These are phyloP conservation scores for Arachnomyces sp. DNA, from an alignment of 2,329 filamentous ascomycete genomes.

Conservation along the genomic window DNA sequence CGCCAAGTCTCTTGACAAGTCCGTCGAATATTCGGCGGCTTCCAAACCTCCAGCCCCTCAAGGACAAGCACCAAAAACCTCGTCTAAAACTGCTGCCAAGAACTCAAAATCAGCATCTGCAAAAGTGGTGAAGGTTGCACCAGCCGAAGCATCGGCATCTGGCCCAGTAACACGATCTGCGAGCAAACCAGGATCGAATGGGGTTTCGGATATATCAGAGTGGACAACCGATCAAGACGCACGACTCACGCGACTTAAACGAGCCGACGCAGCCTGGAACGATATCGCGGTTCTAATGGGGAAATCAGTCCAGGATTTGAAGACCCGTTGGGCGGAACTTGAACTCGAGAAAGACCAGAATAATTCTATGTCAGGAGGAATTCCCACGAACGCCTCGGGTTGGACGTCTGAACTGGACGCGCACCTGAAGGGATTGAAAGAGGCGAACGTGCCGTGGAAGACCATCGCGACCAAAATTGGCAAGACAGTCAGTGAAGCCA, in stretches of 20 bases:
- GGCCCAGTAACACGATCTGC: too few species aligned
- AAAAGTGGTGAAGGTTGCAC: background rate
- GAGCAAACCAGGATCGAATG: background rate
- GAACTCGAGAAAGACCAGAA: slow-evolving; percentile 1
- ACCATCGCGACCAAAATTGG: background rate
- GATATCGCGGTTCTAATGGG: slow-evolving; percentile 17
- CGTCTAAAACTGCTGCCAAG: too few species aligned
- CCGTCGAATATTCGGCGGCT: too few species aligned
- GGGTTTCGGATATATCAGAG: background rate
- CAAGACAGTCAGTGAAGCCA: background rate
- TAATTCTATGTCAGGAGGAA: background rate
- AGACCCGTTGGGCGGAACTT: slow-evolving; percentile 15
- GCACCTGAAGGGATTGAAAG: too few species aligned
- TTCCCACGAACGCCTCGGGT: too few species aligned
- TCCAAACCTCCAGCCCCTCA: too few species aligned
- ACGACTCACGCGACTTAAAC: slow-evolving; percentile 15
- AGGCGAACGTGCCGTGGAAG: too few species aligned
- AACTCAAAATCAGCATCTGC: background rate
- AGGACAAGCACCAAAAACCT: too few species aligned
- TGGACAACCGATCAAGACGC: slow-evolving; percentile 19
- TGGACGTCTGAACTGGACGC: too few species aligned
- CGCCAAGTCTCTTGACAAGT: too few species aligned
- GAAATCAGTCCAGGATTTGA: slow-evolving; percentile 18
- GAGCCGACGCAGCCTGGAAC: slow-evolving; percentile 16
- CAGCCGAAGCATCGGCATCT: too few species aligned